These are phyloP conservation scores for Trichosanthes truncata DNA, from an alignment of 306 rosid genomes.

Conservation along the genomic window DNA sequence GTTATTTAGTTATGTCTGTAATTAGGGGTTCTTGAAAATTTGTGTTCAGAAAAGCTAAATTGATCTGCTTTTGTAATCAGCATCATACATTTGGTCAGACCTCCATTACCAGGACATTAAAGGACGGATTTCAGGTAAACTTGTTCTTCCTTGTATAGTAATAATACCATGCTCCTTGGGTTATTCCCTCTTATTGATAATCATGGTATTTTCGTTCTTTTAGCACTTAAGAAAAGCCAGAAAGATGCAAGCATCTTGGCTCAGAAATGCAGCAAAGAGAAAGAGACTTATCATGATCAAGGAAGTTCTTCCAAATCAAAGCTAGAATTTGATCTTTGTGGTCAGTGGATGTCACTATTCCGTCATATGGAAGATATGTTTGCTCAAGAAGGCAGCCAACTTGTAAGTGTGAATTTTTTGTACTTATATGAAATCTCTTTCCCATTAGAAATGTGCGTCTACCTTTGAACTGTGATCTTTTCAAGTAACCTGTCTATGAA, in stretches of 20 bases:
- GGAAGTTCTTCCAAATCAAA: conserved; percentile 25
- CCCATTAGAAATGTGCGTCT: background rate
- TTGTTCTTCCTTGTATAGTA: background rate
- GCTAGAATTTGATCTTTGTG: conserved; percentile 50
- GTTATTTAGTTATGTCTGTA: background rate
- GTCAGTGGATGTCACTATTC: conserved; percentile 84
- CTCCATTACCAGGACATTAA: conserved; percentile 85
- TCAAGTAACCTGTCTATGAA: background rate
- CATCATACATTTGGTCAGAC: conserved; percentile 78
- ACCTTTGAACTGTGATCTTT: background rate
- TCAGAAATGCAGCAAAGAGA: conserved; percentile 45
- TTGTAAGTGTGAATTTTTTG: conserved; percentile 41
- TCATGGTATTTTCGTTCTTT: background rate
- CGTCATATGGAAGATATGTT: conserved; percentile 53
- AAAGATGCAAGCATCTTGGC: conserved; percentile 59
- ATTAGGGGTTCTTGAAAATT: background rate
- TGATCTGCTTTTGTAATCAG: conserved; percentile 29
- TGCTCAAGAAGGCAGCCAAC: conserved; percentile 50
- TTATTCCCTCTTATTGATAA: background rate
- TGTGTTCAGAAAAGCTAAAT: conserved; percentile 10
- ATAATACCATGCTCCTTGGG: background rate
- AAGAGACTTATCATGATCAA: conserved; percentile 25
- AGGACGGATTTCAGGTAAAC: conserved; percentile 70
- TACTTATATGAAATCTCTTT: background rate
- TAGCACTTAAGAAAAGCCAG: conserved; percentile 74